phyloP scores from a whole-genome alignment of 2,329 filamentous ascomycete species.

The Phyllosticta capitalensis region DNA sequence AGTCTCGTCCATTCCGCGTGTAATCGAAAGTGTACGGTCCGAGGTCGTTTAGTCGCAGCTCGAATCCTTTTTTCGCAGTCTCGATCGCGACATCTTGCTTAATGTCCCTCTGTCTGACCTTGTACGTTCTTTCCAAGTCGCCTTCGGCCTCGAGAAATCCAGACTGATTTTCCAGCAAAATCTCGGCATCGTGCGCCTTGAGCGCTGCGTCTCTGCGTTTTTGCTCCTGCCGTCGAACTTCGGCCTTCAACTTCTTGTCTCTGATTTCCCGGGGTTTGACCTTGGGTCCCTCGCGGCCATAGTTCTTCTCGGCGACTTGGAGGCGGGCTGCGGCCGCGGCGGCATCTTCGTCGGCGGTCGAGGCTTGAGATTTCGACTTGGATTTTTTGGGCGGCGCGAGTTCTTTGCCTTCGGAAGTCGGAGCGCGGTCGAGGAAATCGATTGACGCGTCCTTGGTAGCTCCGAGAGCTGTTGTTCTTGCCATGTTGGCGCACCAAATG shows the following conservation, averaged over 20 bases:
- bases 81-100: constrained; percentile 63
- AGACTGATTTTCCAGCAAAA: constrained; percentile 74
- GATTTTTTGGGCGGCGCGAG: neutral
- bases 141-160: constrained; percentile 84
- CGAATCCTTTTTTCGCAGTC: constrained; percentile 87
- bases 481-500: neutral
- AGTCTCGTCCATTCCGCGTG: constrained; percentile 74
- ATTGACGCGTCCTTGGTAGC: neutral
- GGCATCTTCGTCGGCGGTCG: constrained; percentile 7
- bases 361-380: neutral
- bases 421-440: neutral
- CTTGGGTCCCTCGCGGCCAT: constrained; percentile 66
- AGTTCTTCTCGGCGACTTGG: constrained; percentile 47
- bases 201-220: constrained; percentile 75
- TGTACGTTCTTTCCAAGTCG: constrained; percentile 86
- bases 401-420: neutral
- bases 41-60: constrained; percentile 64
- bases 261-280: constrained; percentile 65
- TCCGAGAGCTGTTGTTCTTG: neutral
- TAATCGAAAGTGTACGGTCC: constrained; percentile 88
- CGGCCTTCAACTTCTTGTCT: constrained; percentile 83
- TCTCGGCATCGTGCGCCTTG: constrained; percentile 89
- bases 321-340: constrained; percentile 23
- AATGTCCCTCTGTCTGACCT: constrained; percentile 83
- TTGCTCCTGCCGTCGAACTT: constrained; percentile 65